These are phyloP conservation scores for Mycena alexandri DNA, from an alignment of 768 basidiomycete species.

Conservation along the genomic window DNA sequence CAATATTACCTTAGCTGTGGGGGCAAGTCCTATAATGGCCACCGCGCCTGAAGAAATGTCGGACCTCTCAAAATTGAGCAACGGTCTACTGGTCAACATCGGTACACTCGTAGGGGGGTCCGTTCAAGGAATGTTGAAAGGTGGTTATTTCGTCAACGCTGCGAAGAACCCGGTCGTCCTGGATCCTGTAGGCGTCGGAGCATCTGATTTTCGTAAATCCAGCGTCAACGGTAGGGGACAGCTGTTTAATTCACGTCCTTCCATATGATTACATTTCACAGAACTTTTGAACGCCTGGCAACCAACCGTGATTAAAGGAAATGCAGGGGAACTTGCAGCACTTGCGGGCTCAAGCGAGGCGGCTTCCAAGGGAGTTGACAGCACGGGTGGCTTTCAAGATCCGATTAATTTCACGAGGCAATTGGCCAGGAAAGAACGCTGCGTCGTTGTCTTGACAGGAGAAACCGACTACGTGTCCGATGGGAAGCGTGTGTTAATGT, in stretches of 20 bases:
- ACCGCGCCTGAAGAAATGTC: slow-evolving; percentile 85
- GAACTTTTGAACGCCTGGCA: slow-evolving; percentile 85
- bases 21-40: slow-evolving; percentile 96
- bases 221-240: slow-evolving; percentile 66
- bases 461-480: slow-evolving; percentile 87
- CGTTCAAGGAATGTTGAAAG: slow-evolving; percentile 80
- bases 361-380: slow-evolving; percentile 87
- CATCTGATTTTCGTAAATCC: slow-evolving; percentile 76
- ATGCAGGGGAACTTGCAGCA: slow-evolving; percentile 89
- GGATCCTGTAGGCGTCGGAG: slow-evolving; percentile 94
- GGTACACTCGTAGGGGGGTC: slow-evolving; percentile 76
- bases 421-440: slow-evolving; percentile 82
- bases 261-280: slow-evolving; percentile 40
- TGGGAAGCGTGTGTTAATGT: slow-evolving; percentile 73
- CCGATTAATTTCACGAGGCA: slow-evolving; percentile 76
- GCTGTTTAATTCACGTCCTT: slow-evolving; percentile 1
- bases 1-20: slow-evolving; percentile 88
- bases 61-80: slow-evolving; percentile 75
- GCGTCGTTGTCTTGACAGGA: slow-evolving; percentile 87
- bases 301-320: slow-evolving; percentile 93
- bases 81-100: slow-evolving; percentile 87
- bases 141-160: slow-evolving; percentile 77
- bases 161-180: slow-evolving; percentile 84
- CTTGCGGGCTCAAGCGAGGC: slow-evolving; percentile 85
- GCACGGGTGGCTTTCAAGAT: slow-evolving; percentile 84